A percentile compares a stretch with the other conserved stretches of the same genome.
Conservation (phyloP, 805 yeast genomes). For the Yarrowia sp. region DNA sequence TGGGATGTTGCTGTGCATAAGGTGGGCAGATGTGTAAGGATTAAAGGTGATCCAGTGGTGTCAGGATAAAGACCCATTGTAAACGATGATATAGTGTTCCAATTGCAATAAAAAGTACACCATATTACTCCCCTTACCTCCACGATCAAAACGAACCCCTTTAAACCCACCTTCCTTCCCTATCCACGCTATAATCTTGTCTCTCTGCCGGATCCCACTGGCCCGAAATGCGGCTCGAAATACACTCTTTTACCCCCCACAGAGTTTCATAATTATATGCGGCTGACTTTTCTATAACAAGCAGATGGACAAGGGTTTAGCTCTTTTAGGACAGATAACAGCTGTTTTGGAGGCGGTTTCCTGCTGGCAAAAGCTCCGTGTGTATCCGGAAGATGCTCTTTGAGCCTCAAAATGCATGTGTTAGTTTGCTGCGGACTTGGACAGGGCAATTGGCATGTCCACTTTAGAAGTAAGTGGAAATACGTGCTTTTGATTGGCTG, state of each 20-base stretch:
- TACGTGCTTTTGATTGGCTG: neutral
- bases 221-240: neutral
- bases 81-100: neutral
- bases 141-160: neutral
- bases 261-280: neutral
- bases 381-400: slow-evolving; percentile 3
- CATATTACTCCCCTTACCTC: neutral
- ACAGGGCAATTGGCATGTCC: neutral
- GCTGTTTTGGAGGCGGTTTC: neutral
- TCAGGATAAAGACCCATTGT: neutral
- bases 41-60: too few relatives aligned
- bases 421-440: neutral
- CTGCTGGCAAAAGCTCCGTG: neutral
- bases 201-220: neutral
- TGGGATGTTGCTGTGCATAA: too few relatives aligned
- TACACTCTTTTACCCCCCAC: too few relatives aligned
- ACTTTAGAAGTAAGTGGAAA: neutral
- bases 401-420: neutral
- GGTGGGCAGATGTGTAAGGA: neutral
- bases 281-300: neutral
- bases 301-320: neutral
- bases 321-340: neutral
- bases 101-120: neutral
- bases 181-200: too few relatives aligned
- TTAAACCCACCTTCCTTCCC: too few relatives aligned